Base-by-base conservation (phyloP, 305 asterid genomes). In the Plantago lanceolata region DNA sequence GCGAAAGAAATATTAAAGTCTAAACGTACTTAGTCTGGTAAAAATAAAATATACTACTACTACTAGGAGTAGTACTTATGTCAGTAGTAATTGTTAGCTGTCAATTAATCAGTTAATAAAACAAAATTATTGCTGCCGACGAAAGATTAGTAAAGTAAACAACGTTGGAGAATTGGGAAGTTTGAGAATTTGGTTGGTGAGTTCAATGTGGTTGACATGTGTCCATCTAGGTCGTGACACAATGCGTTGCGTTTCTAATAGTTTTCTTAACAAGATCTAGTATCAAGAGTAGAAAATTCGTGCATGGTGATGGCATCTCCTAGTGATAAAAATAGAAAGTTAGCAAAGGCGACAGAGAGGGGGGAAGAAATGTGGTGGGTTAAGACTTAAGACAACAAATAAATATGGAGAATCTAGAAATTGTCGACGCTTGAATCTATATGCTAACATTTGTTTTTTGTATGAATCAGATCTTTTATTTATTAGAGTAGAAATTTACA, bases 131-230 rank as follows among this genome's bases (percentile, higher is more conserved):
- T 52, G 7, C 65, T 56, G 64, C 75, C 75, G 24, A 67, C 62
- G 28, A 40, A 45, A 37, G 61, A 16, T 24, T n/a, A n/a, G n/a
- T n/a, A n/a, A n/a, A n/a, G 59, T 55, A 28, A 72, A 72, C 72
- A 61, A 72, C 61, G 67, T 67, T 48, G 63, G 37, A 50, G 54
- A 57, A 37, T 61, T 61, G 45, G 49, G 57, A 31, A 43, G 43
- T 63, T 49, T 40, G 28, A 63, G 21, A 61, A 67, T 55, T 61
- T 63, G 54, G 63, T 48, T 37, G 66, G 62, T 61, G 13, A 45
- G 48, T 17, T 40, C 28, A 24, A 51, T 15, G 54, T 8, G 8
- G 55, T 3, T 54, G 59, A 54, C 59, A 54, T 18, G 43, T 55
- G 59, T 55, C 59, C 9, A 55, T 55, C 19, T 3, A 17, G 59